Percentiles rank a stretch among this genome's conserved stretches.
Conservation (phyloP, 73 alveolate species). For the Strombidium stylifer region DNA sequence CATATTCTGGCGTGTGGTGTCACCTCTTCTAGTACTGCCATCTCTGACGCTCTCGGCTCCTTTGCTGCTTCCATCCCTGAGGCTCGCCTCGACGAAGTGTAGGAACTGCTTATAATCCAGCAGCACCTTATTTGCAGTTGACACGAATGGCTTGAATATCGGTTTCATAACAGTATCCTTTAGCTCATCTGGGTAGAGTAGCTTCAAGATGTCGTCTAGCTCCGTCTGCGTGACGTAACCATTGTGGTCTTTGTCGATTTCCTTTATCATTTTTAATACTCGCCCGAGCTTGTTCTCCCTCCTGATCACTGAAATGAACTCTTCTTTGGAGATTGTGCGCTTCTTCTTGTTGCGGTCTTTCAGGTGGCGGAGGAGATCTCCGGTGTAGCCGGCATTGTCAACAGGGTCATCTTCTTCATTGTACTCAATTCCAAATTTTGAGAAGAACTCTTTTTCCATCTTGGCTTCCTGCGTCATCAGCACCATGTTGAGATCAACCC, state of each 20-base stretch:
- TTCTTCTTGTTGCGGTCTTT: too few species aligned
- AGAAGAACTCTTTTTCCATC: constrained; percentile 15
- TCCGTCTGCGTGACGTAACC: constrained; percentile 63
- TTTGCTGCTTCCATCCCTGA: too few species aligned
- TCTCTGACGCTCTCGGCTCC: too few species aligned
- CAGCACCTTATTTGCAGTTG: constrained; percentile 19
- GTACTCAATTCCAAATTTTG: not conserved
- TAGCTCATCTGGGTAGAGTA: constrained; percentile 22
- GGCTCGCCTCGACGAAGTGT: not conserved
- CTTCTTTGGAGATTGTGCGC: too few species aligned
- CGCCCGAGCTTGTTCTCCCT: constrained; percentile 20
- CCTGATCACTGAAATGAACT: constrained; percentile 15
- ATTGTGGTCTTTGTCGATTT: constrained; percentile 59
- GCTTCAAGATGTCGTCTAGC: constrained; percentile 53
- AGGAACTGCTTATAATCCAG: constrained; percentile 31
- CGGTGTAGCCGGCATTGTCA: constrained; percentile 20
- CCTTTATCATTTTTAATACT: constrained; percentile 28
- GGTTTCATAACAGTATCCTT: constrained; percentile 6
- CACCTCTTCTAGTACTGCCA: too few species aligned
- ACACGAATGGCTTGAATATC: constrained; percentile 9
- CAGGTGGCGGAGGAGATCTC: too few species aligned
- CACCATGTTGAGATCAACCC: not conserved
- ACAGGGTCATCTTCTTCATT: constrained; percentile 13
- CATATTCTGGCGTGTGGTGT: too few species aligned
- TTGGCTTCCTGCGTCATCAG: constrained; percentile 23